Evolutionary conservation across 345 rosid species (phyloP).

Genomic region (Gynandropsis gynandra): DNA sequence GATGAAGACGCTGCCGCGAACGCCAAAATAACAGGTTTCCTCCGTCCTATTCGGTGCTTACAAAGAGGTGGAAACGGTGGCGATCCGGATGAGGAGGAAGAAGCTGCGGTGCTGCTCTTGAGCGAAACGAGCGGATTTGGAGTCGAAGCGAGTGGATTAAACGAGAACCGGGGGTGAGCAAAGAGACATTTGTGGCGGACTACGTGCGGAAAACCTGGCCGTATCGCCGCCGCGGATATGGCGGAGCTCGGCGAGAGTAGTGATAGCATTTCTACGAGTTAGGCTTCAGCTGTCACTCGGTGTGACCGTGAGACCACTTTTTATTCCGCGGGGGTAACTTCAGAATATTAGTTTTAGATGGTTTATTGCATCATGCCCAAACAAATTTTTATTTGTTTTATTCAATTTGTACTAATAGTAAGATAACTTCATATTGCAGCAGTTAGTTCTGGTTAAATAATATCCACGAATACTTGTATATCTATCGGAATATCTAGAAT

Average conservation of each 20-base stretch:
- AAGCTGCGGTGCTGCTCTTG: neutral
- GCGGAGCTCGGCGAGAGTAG: conserved; percentile 35
- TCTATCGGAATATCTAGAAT: too few relatives aligned
- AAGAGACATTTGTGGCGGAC: conserved; percentile 7
- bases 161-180: neutral
- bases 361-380: too few relatives aligned
- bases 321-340: too few relatives aligned
- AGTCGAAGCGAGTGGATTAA: neutral
- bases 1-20: conserved; percentile 22
- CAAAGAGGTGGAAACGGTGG: conserved; percentile 2
- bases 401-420: too few relatives aligned
- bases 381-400: too few relatives aligned
- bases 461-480: too few relatives aligned
- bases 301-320: neutral
- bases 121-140: conserved; percentile 1
- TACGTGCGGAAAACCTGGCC: conserved; percentile 7
- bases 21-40: conserved; percentile 10
- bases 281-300: neutral
- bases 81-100: conserved; percentile 3
- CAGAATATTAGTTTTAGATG: too few relatives aligned
- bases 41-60: conserved; percentile 18
- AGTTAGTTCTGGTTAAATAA: too few relatives aligned
- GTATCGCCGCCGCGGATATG: conserved; percentile 10
- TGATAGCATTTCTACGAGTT: conserved; percentile 43
- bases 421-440: too few relatives aligned